Evolutionary conservation across 2,329 filamentous ascomycete species (phyloP).

Genomic region (Neopestalotiopsis rosae): DNA sequence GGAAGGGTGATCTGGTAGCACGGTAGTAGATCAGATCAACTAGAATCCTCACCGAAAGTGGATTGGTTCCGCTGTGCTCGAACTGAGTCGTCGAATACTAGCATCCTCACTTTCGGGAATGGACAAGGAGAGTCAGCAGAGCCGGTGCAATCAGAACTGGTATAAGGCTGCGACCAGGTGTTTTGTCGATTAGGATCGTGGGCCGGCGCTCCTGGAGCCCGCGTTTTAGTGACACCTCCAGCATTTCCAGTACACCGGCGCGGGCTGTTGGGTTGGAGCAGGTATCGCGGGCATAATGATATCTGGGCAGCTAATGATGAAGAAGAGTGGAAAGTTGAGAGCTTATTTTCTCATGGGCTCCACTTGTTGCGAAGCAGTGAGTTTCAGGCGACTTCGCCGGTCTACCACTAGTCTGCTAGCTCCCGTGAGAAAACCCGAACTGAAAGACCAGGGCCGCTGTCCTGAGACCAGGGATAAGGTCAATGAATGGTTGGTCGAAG

Average conservation of each 20-base stretch:
- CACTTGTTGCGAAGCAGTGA: constrained; percentile 4
- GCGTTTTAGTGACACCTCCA: not conserved
- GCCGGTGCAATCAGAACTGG: not conserved
- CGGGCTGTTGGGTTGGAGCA: too few relatives aligned
- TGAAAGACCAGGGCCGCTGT: not conserved
- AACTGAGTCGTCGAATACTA: not conserved
- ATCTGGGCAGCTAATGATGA: not conserved
- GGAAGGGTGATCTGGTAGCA: not conserved
- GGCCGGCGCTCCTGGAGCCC: not conserved
- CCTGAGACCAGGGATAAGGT: not conserved
- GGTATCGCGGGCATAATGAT: too few relatives aligned
- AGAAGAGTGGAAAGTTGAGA: not conserved
- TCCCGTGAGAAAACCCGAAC: constrained; percentile 5
- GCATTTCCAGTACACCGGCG: not conserved
- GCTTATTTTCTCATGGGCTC: constrained; percentile 4
- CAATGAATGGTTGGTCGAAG: not conserved
- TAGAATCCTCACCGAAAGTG: not conserved
- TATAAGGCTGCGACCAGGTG: not conserved
- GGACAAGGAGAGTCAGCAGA: not conserved
- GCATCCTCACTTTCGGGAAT: constrained; percentile 3
- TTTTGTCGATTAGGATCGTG: not conserved
- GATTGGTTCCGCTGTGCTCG: not conserved
- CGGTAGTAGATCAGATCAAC: not conserved
- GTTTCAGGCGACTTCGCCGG: constrained; percentile 11
- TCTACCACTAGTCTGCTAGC: not conserved